phyloP scores from a whole-genome alignment of 371 early-diverging fungal genomes.

The Mucor circinelloides region DNA sequence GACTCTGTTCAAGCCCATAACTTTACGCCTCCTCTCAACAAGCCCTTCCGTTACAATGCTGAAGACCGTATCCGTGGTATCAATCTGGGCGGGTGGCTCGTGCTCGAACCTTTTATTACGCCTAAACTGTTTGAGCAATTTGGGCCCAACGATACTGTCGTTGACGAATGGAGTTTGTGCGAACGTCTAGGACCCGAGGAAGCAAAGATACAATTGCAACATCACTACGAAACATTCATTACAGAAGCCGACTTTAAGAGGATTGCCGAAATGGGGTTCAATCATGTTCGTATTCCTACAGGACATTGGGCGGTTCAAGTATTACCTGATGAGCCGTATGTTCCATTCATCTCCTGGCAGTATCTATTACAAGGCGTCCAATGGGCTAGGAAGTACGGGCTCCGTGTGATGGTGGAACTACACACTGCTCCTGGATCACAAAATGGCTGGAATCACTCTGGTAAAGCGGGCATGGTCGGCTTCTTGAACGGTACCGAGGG shows the following conservation, averaged over 20 bases:
- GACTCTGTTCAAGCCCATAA: constrained; percentile 37
- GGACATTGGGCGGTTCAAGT: constrained; percentile 73
- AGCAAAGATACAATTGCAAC: constrained; percentile 48
- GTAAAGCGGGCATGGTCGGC: constrained; percentile 50
- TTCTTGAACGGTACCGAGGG: constrained; percentile 51
- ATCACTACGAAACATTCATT: constrained; percentile 71
- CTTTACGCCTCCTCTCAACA: constrained; percentile 47
- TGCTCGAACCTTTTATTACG: constrained; percentile 74
- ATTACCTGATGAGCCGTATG: constrained; percentile 57
- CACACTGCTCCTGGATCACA: constrained; percentile 82
- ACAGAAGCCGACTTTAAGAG: constrained; percentile 70
- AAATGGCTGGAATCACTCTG: constrained; percentile 80
- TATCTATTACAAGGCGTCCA: constrained; percentile 62
- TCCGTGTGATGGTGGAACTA: constrained; percentile 75
- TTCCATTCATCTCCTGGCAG: constrained; percentile 54
- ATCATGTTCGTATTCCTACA: constrained; percentile 77
- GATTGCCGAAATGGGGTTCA: constrained; percentile 65
- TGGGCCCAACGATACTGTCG: constrained; percentile 7
- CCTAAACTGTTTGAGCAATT: constrained; percentile 71
- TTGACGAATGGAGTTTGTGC: constrained; percentile 74
- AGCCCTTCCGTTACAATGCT: constrained; percentile 56
- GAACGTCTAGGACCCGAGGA: constrained; percentile 59
- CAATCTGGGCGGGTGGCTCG: constrained; percentile 76
- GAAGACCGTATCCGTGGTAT: constrained; percentile 68
- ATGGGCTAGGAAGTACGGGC: constrained; percentile 70